phyloP scores from a whole-genome alignment of 1,284 basidiomycete genomes.

The Testicularia cyperi region DNA sequence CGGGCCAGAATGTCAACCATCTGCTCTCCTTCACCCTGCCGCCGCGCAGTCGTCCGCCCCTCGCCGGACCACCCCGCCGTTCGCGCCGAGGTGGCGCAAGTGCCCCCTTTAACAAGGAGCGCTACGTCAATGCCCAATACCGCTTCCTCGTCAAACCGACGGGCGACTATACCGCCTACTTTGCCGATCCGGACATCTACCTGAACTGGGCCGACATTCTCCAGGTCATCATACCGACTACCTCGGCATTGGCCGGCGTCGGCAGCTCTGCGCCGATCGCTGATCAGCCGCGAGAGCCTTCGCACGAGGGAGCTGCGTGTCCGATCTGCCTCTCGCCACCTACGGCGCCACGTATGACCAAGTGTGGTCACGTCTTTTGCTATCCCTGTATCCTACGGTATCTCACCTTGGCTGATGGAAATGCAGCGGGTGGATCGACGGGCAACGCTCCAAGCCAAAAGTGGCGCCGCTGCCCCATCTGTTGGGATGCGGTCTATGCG shows the following conservation, averaged over 20 bases:
- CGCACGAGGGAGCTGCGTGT: conserved; percentile 74
- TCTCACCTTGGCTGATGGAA: conserved; percentile 62
- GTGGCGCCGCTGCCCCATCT: conserved; percentile 76
- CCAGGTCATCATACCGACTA: conserved; percentile 86
- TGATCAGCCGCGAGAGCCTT: conserved; percentile 30
- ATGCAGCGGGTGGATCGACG: conserved; percentile 3
- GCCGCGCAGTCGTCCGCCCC: conserved; percentile 48
- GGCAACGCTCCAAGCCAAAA: conserved; percentile 27
- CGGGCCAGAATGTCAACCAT: conserved; percentile 56
- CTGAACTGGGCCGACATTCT: conserved; percentile 74
- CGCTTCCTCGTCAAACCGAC: conserved; percentile 59
- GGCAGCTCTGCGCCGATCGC: conserved; percentile 20
- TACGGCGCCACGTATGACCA: conserved; percentile 90
- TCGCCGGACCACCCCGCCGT: conserved; percentile 36
- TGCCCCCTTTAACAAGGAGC: conserved; percentile 57
- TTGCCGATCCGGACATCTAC: conserved; percentile 55
- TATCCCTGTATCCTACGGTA: conserved; percentile 69
- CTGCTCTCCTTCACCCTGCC: conserved; percentile 57
- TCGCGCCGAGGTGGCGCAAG: conserved; percentile 26
- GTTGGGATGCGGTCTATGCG: conserved; percentile 88
- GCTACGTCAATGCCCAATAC: conserved; percentile 58
- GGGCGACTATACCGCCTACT: conserved; percentile 54
- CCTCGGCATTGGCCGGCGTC: conserved; percentile 59
- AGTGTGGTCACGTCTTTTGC: conserved; percentile 82
- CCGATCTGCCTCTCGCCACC: conserved; percentile 93